phyloP scores from a whole-genome alignment of 805 yeast species.

The Hanseniaspora lindneri region DNA sequence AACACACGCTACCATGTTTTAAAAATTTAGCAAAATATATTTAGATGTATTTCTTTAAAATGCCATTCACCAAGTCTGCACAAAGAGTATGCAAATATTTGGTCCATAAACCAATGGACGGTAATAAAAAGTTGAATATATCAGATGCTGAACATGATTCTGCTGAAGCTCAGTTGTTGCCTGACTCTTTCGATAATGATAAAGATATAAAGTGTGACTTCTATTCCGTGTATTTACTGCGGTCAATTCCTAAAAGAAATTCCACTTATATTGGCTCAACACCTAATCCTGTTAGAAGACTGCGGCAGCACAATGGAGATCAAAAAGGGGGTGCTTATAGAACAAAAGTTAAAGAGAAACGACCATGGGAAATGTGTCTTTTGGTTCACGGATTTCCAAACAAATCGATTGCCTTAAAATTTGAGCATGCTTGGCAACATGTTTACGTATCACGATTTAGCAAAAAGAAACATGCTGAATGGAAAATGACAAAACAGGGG shows the following conservation, averaged over 20 bases:
- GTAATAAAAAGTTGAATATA: too few species aligned
- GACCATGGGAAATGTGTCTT: slow-evolving; percentile 66
- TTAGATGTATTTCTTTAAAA: too few species aligned
- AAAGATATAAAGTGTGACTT: slow-evolving; percentile 24
- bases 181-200: background rate
- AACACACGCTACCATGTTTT: too few species aligned
- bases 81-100: too few species aligned
- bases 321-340: slow-evolving; percentile 57
- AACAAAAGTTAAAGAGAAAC: slow-evolving; percentile 42
- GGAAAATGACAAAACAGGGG: slow-evolving; percentile 25
- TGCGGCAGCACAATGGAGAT: slow-evolving; percentile 72
- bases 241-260: slow-evolving; percentile 44
- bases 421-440: slow-evolving; percentile 82
- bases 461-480: slow-evolving; percentile 20
- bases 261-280: slow-evolving; percentile 74
- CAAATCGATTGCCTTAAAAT: slow-evolving; percentile 57
- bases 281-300: slow-evolving; percentile 56
- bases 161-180: background rate
- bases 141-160: background rate
- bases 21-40: too few species aligned
- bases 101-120: too few species aligned
- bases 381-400: slow-evolving; percentile 63
- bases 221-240: slow-evolving; percentile 62
- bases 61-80: too few species aligned
- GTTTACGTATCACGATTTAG: slow-evolving; percentile 54